phyloP scores from a whole-genome alignment of 371 early-diverging fungal genomes.

The Saksenaea vasiformis region DNA sequence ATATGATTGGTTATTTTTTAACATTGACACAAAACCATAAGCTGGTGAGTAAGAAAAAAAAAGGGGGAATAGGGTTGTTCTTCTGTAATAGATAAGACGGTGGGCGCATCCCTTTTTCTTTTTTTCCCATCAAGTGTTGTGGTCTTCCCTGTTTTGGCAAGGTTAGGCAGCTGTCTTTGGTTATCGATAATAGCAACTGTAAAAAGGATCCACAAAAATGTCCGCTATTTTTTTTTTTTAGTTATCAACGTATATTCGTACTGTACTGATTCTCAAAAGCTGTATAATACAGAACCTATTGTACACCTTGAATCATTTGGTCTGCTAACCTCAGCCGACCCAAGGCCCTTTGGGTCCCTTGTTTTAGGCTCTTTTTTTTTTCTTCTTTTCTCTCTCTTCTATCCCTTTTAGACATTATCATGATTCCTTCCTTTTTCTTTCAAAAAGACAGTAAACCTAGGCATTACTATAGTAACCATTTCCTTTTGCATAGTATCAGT shows the following conservation, averaged over 20 bases:
- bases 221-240: background rate
- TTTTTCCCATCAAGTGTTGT: background rate
- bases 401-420: background rate
- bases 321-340: conserved; percentile 4
- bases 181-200: background rate
- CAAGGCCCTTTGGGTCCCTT: conserved; percentile 6
- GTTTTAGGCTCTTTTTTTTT: conserved; percentile 6
- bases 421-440: background rate
- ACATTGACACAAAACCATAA: background rate
- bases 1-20: background rate
- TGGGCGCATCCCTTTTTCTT: background rate
- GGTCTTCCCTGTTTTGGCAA: background rate
- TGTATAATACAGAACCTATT: conserved; percentile 5
- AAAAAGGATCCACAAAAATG: background rate
- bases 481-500: background rate
- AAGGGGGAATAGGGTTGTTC: too few species aligned
- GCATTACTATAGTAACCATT: too few species aligned
- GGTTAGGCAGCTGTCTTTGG: background rate
- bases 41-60: background rate
- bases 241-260: background rate
- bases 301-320: conserved; percentile 1
- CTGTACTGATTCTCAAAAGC: conserved; percentile 5
- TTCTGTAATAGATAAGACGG: background rate
- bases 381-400: background rate
- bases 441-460: too few species aligned